A percentile compares a stretch with the other conserved stretches of the same genome.
phyloP scores from a whole-genome alignment of 148 eudicot genomes.

The Rhododendron henanense region DNA sequence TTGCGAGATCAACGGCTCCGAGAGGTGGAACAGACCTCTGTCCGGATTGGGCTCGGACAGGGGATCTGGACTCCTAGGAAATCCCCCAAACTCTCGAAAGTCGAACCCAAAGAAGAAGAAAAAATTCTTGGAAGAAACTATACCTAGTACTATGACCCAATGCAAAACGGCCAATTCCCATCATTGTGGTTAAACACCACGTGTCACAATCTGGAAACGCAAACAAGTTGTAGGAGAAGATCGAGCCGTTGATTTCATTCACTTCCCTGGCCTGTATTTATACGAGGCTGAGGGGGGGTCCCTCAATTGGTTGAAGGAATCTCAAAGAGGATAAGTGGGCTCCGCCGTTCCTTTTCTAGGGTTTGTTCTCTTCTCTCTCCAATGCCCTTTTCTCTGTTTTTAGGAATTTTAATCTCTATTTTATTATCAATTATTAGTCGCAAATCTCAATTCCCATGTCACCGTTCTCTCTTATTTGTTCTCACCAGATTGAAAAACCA shows the following conservation, averaged over 20 bases:
- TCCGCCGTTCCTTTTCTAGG: background rate
- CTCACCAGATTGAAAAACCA: background rate
- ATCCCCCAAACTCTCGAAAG: background rate
- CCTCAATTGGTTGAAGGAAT: background rate
- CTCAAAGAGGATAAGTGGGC: constrained; percentile 2
- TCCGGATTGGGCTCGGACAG: no score
- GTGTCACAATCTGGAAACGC: background rate
- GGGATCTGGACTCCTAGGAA: background rate
- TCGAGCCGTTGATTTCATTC: background rate
- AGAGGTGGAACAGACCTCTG: no score
- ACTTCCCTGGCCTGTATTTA: background rate
- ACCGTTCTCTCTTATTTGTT: background rate
- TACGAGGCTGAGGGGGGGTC: background rate
- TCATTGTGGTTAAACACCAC: background rate
- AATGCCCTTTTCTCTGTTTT: background rate
- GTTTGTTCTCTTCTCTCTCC: background rate
- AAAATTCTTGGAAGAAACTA: background rate
- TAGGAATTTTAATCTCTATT: background rate
- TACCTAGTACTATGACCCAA: background rate
- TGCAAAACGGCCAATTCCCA: background rate
- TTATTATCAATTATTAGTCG: background rate
- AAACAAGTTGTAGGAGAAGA: background rate
- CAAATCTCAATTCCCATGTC: background rate
- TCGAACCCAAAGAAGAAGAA: background rate
- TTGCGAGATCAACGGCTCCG: no score